Evolutionary conservation across 2,329 filamentous ascomycete genomes (phyloP), one percentile per base, ranked within the genome.

Genomic region (Xylaria sp.): DNA sequence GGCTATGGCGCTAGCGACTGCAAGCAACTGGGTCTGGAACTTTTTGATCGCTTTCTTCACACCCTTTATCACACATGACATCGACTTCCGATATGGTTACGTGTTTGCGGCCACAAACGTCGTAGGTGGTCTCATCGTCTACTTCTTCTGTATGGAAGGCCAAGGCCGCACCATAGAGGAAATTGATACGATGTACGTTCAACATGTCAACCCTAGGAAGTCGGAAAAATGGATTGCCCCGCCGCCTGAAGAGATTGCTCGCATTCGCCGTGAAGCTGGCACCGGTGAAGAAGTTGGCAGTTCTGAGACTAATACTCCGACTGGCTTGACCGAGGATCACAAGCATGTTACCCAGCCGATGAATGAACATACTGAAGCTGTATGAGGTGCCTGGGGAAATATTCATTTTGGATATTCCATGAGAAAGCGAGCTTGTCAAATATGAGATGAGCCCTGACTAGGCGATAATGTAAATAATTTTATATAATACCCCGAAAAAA

Each of bases 21-120:
- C 86, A 0, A 85, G 83, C 71, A 90, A 90, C 77, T 90, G 89
- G 89, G 81, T 84, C 36, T 92, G 89, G 89, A 92, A 93, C 78
- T 94, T 94, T 79, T 83, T 92, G 70, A 85, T 89, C 67, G 87
- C 87, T 0, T 94, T 94, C 82, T 93, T 93, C 81, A 93, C 92
- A 0, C 90, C 92, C 0, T 94, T 93, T 78, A 94, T 94, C 75
- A 91, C 89, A 0, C 81, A 83, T 0, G 86, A 86, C 3, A 94
- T 94, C 61, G 86, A 90, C 71, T 94, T 90, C 78, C 84, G 84
- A 1, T 92, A 92, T 73, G 92, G 92, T 1, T 92, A 93, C 69
- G 88, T 94, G 33, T 94, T 94, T 77, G 91, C 90, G 0, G 89
- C 84, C 0, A 93, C 90, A 75, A 91, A 92, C 72, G 80, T 92